These are phyloP conservation scores for Diophrys sp. DNA, from an alignment of 73 alveolate genomes.

Conservation along the genomic window DNA sequence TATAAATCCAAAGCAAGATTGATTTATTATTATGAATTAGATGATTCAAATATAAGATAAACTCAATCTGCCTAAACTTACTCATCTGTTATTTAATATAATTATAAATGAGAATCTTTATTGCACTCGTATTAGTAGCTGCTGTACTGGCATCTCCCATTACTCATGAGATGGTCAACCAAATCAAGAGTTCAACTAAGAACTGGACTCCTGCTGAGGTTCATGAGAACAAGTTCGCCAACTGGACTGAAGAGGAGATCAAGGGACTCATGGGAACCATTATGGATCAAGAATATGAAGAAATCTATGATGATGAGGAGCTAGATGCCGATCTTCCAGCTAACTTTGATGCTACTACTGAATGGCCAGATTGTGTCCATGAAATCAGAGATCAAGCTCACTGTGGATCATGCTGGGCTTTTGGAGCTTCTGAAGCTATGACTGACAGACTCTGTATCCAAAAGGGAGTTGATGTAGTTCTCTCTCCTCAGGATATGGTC, in stretches of 20 bases:
- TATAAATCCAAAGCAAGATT: too few relatives aligned
- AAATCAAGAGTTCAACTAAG: slow-evolving; percentile 19
- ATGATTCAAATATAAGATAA: too few relatives aligned
- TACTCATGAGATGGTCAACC: slow-evolving; percentile 32
- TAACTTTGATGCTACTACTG: slow-evolving; percentile 48
- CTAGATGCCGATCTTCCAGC: not conserved
- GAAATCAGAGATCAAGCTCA: slow-evolving; percentile 64
- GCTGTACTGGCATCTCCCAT: slow-evolving; percentile 34
- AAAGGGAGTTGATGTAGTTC: slow-evolving; percentile 50
- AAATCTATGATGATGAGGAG: not conserved
- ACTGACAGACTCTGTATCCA: slow-evolving; percentile 93
- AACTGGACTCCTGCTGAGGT: slow-evolving; percentile 50
- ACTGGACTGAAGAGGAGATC: slow-evolving; percentile 33
- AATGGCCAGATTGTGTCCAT: slow-evolving; percentile 55
- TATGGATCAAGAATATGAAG: not conserved
- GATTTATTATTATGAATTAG: too few relatives aligned
- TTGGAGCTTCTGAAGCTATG: slow-evolving; percentile 92
- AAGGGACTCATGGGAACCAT: slow-evolving; percentile 28
- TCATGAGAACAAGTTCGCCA: slow-evolving; percentile 28
- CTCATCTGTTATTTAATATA: not conserved
- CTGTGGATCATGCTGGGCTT: slow-evolving; percentile 99
- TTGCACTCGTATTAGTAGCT: slow-evolving; percentile 2
- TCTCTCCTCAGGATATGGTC: slow-evolving; percentile 73
- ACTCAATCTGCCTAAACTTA: slow-evolving; percentile 4
- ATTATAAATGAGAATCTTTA: not conserved